Percentiles rank a stretch among this genome's conserved stretches.
These are phyloP conservation scores for Phialophora verrucosa DNA, from an alignment of 2,329 filamentous ascomycete species.

Conservation along the genomic window DNA sequence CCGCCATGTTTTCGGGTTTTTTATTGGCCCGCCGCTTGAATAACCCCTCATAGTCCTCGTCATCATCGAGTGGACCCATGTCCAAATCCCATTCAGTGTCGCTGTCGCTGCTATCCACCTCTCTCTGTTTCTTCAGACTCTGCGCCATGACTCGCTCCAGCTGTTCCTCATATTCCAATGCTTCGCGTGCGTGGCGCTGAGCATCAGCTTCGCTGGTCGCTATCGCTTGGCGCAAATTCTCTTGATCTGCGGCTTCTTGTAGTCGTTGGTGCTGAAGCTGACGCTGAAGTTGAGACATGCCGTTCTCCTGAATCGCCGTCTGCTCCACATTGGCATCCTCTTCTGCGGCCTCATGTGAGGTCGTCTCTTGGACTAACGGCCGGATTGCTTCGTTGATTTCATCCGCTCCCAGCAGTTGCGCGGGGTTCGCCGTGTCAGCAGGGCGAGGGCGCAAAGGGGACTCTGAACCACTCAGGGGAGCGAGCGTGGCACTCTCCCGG, in stretches of 20 bases:
- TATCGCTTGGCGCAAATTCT: conserved; percentile 57
- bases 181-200: conserved; percentile 29
- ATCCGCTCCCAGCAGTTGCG: conserved; percentile 40
- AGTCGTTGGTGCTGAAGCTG: conserved; percentile 50
- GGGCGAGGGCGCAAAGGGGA: background rate
- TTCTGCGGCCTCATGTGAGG: conserved; percentile 68
- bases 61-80: background rate
- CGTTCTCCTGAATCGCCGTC: conserved; percentile 73
- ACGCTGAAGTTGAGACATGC: conserved; percentile 58
- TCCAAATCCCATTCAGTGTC: background rate
- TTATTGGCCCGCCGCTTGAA: conserved; percentile 17
- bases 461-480: conserved; percentile 7
- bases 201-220: conserved; percentile 57
- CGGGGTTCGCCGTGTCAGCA: background rate
- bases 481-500: conserved; percentile 13
- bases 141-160: conserved; percentile 24
- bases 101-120: background rate
- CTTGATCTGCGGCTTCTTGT: conserved; percentile 50
- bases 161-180: conserved; percentile 26
- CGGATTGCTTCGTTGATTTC: conserved; percentile 74
- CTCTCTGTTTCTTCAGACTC: conserved; percentile 21
- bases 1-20: background rate
- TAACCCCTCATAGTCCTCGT: conserved; percentile 37
- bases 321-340: conserved; percentile 74
- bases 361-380: conserved; percentile 70